phyloP scores from a whole-genome alignment of 208 protist species.

The Trichomonas gallinae region DNA sequence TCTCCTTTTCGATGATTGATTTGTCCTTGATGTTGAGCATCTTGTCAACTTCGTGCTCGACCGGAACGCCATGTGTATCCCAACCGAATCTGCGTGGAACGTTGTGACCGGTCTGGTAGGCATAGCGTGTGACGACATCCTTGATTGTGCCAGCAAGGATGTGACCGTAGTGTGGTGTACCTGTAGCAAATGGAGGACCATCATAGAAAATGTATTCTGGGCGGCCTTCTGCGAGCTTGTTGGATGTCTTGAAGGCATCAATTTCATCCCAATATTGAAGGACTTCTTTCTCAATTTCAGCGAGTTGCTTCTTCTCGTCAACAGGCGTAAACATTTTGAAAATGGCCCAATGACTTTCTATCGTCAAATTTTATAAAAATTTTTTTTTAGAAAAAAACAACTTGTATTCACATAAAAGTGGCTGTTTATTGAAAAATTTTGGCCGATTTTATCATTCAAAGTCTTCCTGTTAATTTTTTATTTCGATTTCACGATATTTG shows the following conservation, averaged over 20 bases:
- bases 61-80: slow-evolving; percentile 93
- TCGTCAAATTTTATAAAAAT: not conserved
- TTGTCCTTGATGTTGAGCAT: slow-evolving; percentile 53
- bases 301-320: not conserved
- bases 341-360: not conserved
- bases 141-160: slow-evolving; percentile 99
- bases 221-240: not conserved
- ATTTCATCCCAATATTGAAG: slow-evolving; percentile 11
- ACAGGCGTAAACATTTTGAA: not conserved
- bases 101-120: slow-evolving; percentile 86
- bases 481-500: no score
- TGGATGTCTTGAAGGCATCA: not conserved
- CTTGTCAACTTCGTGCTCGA: slow-evolving; percentile 99
- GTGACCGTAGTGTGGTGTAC: slow-evolving; percentile 98
- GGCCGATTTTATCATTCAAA: no score
- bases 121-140: slow-evolving; percentile 88
- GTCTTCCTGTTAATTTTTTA: no score
- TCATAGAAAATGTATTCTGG: slow-evolving; percentile 79
- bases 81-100: slow-evolving; percentile 95
- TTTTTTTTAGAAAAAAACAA: no score
- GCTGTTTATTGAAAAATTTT: no score
- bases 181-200: slow-evolving; percentile 99
- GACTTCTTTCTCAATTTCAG: not conserved
- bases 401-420: no score
- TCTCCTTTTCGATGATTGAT: slow-evolving; percentile 39